phyloP scores from a whole-genome alignment of 345 rosid species.

The Eucalyptus viminalis region DNA sequence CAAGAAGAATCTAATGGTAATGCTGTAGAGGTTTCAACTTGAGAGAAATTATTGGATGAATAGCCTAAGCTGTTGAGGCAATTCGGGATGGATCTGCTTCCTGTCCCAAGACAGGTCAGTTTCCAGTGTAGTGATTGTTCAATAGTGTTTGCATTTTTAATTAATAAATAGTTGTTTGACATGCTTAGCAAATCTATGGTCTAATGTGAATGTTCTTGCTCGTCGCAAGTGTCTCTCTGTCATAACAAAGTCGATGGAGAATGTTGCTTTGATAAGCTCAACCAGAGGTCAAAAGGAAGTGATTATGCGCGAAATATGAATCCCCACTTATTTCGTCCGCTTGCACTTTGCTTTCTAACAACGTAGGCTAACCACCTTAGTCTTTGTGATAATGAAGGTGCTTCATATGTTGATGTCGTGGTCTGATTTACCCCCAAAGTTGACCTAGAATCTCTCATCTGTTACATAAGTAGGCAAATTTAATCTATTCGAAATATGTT shows the following conservation, averaged over 20 bases:
- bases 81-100: constrained; percentile 94
- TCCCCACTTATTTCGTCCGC: too few relatives aligned
- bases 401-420: too few relatives aligned
- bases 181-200: constrained; percentile 74
- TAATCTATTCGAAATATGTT: too few relatives aligned
- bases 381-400: too few relatives aligned
- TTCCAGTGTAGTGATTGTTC: not conserved
- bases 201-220: constrained; percentile 82
- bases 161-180: not conserved
- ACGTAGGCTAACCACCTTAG: too few relatives aligned
- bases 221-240: constrained; percentile 78
- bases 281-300: too few relatives aligned
- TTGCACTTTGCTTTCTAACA: too few relatives aligned
- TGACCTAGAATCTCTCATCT: too few relatives aligned
- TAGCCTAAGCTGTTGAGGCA: constrained; percentile 67
- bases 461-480: too few relatives aligned
- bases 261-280: too few relatives aligned
- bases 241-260: constrained; percentile 71
- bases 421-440: too few relatives aligned
- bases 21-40: constrained; percentile 51
- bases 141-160: not conserved
- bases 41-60: constrained; percentile 70
- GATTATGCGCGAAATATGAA: too few relatives aligned
- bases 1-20: constrained; percentile 48
- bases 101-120: constrained; percentile 79